Evolutionary conservation across 352 stramenopile species (phyloP), one percentile per base, ranked within the genome.

Genomic region (Thraustochytrium sp.): DNA sequence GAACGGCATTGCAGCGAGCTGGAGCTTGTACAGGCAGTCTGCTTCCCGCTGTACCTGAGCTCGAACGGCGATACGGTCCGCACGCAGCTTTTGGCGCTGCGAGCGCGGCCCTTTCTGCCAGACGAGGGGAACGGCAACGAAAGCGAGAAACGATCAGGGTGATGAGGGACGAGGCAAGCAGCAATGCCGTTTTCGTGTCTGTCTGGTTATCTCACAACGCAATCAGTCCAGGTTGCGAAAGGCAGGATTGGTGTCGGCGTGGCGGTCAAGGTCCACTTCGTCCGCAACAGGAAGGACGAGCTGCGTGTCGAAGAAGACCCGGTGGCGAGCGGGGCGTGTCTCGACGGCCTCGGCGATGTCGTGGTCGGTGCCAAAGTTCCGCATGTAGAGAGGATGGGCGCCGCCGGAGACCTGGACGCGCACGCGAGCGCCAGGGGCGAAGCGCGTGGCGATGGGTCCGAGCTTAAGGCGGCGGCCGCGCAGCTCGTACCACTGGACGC

Each of bases 311-410:
- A 75, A 44, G 26, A 63, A 80, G 36, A 80, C 49, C 23, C 44
- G 68, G 31, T 80, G 68, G 16, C 63, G 44, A 5, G 68, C 68
- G 5, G 31, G 11, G 53, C 68, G 53, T 26, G 40, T 46, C 34
- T 80, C 68, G 11, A 64, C 53, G 3, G 68, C 68, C 31, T 61
- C 53, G n/a, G 68, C 54, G 40, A 74, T 74, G 40, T 84, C 75
- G 36, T 76, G 44, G 26, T 38, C 75, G n/a, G 37, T 76, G 23
- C 53, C 53, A 74, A 56, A 74, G 75, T 84, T 84, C 26, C 59
- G 55, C 75, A 84, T 76, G 34, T 74, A 84, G 3, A 74, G 44
- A 4, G 75, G 75, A 29, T 74, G 53, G 13, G 75, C 75, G 44
- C 53, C 53, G 21, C 53, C 55, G 36, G 34, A 76, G 34, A 84